Evolutionary conservation across 1,139 yeast genomes (phyloP).

Genomic region (Magnusiomyces tetraspermus): DNA sequence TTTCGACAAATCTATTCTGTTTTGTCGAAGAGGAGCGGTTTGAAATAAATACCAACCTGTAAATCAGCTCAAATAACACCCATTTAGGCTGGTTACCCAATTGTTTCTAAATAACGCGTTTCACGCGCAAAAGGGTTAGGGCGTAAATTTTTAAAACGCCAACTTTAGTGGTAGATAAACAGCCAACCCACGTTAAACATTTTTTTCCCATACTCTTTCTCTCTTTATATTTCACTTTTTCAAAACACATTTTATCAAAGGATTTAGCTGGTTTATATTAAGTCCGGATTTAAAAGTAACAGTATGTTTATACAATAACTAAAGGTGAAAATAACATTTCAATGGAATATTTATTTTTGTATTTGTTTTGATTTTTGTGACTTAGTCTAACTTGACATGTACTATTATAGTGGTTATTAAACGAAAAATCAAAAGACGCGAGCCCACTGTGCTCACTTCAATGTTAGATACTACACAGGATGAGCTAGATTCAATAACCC

Average conservation of each 20-base stretch:
- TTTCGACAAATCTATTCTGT: too few species aligned
- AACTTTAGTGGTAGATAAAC: background rate
- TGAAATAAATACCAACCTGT: too few species aligned
- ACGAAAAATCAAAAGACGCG: slow-evolving; percentile 4
- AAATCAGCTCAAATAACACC: too few species aligned
- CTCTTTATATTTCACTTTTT: too few species aligned
- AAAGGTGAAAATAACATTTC: background rate
- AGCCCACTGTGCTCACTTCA: slow-evolving; percentile 2
- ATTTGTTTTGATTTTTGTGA: background rate
- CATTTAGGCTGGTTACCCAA: too few species aligned
- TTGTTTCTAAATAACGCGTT: too few species aligned
- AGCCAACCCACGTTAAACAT: background rate
- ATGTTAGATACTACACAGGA: background rate
- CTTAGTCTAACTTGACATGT: background rate
- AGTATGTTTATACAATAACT: background rate
- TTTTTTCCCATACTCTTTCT: background rate
- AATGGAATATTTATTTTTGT: background rate
- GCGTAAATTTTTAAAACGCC: background rate
- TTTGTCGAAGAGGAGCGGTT: too few species aligned
- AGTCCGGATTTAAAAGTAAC: too few species aligned
- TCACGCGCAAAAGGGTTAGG: too few species aligned
- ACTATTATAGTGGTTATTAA: background rate
- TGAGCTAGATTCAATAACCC: background rate
- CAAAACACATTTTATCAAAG: too few species aligned
- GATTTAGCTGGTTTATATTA: too few species aligned